Conservation (phyloP, 1,139 yeast genomes). For the Zygosaccharomyces sapae region DNA sequence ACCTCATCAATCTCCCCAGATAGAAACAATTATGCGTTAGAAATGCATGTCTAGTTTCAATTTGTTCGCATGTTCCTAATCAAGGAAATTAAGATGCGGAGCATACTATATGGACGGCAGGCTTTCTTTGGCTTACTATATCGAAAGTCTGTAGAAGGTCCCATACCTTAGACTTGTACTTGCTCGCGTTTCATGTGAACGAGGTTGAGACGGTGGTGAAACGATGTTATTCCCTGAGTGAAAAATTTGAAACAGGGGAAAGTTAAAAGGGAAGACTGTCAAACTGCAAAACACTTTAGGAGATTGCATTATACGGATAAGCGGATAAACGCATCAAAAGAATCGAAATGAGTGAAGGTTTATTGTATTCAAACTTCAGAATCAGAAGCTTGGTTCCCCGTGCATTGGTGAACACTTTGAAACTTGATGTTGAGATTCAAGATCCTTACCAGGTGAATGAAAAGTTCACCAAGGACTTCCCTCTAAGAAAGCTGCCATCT, state of each 20-base stretch:
- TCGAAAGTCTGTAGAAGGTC: not conserved
- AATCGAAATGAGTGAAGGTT: conserved; percentile 58
- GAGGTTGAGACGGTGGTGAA: conserved; percentile 6
- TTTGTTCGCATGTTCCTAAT: too few relatives aligned
- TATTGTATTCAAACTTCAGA: conserved; percentile 51
- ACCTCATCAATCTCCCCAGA: too few relatives aligned
- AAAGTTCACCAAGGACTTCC: conserved; percentile 53
- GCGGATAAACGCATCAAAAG: too few relatives aligned
- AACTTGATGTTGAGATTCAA: conserved; percentile 60
- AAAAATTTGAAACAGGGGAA: conserved; percentile 7
- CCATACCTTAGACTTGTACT: too few relatives aligned
- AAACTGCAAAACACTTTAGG: not conserved
- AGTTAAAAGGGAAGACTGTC: not conserved
- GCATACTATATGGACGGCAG: too few relatives aligned
- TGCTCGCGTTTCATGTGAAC: conserved; percentile 5
- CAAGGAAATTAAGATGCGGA: too few relatives aligned
- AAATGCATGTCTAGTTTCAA: too few relatives aligned
- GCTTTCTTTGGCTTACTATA: too few relatives aligned
- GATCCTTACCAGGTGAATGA: conserved; percentile 37
- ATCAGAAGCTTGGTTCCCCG: conserved; percentile 52
- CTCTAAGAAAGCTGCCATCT: conserved; percentile 68
- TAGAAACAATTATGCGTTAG: too few relatives aligned
- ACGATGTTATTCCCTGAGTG: conserved; percentile 5
- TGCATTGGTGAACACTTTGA: conserved; percentile 64
- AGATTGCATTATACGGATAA: too few relatives aligned